Evolutionary conservation across 2,329 filamentous ascomycete species (phyloP), one percentile per base, ranked within the genome.

Genomic region (Aspergillus fumigatus): DNA sequence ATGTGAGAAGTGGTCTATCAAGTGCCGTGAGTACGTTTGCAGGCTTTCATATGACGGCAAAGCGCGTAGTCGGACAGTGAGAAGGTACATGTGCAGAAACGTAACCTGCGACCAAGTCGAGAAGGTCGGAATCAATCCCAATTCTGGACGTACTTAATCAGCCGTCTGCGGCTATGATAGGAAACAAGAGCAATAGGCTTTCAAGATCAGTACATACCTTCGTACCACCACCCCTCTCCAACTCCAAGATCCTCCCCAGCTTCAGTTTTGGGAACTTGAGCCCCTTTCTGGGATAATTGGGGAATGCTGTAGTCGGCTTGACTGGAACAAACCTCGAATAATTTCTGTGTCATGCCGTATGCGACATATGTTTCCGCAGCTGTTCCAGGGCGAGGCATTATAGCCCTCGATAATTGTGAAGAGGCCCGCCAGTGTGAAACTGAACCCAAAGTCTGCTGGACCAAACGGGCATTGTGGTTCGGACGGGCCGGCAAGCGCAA

Each of bases 91-190:
- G 79, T 99, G 93, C 57, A 99, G 83, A 82, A 96, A 96, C 38
- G 92, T 94, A 48, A 97, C 88, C 75, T 97, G 92, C 21, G 92
- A 90, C 94, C 94, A 99, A 55, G 90, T 93, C 70, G 88, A 92
- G 75, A 99, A 99, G 0, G 92, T 97, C 0, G 92, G 90, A 32
- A 84, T 81, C 19, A 99, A 84, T 26, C 84, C 84, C 61, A 96
- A 84, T 52, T 87, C 90, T 96, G 67, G 14, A 17, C 14, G 32
- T 17, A 38, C 2, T 38, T 17, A 38, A 38, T 38, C 32, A 38
- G 32, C 32, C 32, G 14, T 17, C 32, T 45, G 21, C 41, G 21
- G n/a, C 21, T 23, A 3, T 54, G 21, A 54, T 54, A 26, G 27
- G 27, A 32, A 35, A 40, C 41, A 50, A 52, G n/a, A 25, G 19